Evolutionary conservation across 2,329 filamentous ascomycete genomes (phyloP), one percentile per base, ranked within the genome.

Genomic region (Diaporthe nobilis): DNA sequence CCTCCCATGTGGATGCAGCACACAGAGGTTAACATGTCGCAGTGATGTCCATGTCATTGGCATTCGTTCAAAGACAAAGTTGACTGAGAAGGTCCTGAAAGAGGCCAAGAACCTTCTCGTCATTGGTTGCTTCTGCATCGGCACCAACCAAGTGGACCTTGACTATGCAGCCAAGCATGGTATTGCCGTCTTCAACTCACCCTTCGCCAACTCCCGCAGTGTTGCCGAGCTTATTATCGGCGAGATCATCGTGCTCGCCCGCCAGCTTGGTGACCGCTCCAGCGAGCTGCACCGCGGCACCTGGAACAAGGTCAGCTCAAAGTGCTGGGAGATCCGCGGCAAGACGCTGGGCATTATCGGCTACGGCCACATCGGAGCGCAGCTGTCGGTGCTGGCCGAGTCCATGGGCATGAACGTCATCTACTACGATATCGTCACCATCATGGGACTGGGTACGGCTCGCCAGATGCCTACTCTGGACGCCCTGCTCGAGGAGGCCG

Each of bases 101-200:
- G 93, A 97, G 84, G 97, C 97, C 73, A 97, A 96, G 87, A 98
- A 98, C 84, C 90, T 99, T 72, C 94, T 98, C 76, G 97, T 98
- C 77, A 92, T 98, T 80, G 97, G 97, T 77, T 99, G 97, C 88
- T 99, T 99, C 90, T 99, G 97, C 85, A 99, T 99, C 81, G 97
- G 97, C 79, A 99, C 97, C 75, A 98, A 98, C 87, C 95, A 98
- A 85, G 95, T 98, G 79, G 93, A 98, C 83, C 91, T 98, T 76
- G 90, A 95, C 77, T 96, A 92, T 82, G 95, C 95, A 42, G 95
- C 95, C 65, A 89, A 90, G 79, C 92, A 94, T 82, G 95, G 97
- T 79, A 98, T 98, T 83, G 95, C 96, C 49, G 97, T 99, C 78
- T 99, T 99, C 92, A 99, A 99, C 87, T 98, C 97, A 61, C 97